Conservation (phyloP, 371 early-diverging fungal species). For the Funneliformis caledonium region DNA sequence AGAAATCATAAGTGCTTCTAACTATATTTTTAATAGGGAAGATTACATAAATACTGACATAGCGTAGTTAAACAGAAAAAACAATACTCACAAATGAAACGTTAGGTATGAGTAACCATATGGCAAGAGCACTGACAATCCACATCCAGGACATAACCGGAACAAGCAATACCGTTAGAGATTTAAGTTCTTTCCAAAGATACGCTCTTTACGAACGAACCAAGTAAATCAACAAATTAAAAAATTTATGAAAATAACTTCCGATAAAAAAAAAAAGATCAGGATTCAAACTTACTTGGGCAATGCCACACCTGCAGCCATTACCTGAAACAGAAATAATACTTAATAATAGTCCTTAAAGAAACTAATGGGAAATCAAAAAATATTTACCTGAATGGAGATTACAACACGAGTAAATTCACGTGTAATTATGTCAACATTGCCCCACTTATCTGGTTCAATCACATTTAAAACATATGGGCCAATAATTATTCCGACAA, state of each 20-base stretch:
- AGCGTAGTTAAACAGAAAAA: not conserved
- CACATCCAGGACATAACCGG: slow-evolving; percentile 92
- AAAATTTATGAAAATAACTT: too few species aligned
- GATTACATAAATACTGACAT: not conserved
- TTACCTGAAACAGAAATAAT: slow-evolving; percentile 56
- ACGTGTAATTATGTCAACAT: slow-evolving; percentile 54
- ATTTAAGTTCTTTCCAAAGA: slow-evolving; percentile 64
- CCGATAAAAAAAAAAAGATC: not conserved
- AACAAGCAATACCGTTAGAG: slow-evolving; percentile 78
- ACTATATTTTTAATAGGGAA: slow-evolving; percentile 44
- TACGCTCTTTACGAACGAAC: slow-evolving; percentile 54
- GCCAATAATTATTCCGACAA: slow-evolving; percentile 90
- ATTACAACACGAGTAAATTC: slow-evolving; percentile 80
- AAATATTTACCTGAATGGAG: slow-evolving; percentile 70
- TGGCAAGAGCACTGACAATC: slow-evolving; percentile 72
- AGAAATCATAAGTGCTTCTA: slow-evolving; percentile 79
- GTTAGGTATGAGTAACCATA: slow-evolving; percentile 69
- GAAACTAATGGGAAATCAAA: not conserved
- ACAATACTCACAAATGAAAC: slow-evolving; percentile 62
- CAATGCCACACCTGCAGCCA: slow-evolving; percentile 84
- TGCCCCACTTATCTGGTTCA: slow-evolving; percentile 60
- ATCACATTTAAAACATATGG: slow-evolving; percentile 69
- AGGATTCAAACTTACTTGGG: slow-evolving; percentile 61
- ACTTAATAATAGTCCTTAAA: not conserved
- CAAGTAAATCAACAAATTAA: too few species aligned